Base-by-base conservation (phyloP, 257 asterid species). In the Solanum raphanifolium region DNA sequence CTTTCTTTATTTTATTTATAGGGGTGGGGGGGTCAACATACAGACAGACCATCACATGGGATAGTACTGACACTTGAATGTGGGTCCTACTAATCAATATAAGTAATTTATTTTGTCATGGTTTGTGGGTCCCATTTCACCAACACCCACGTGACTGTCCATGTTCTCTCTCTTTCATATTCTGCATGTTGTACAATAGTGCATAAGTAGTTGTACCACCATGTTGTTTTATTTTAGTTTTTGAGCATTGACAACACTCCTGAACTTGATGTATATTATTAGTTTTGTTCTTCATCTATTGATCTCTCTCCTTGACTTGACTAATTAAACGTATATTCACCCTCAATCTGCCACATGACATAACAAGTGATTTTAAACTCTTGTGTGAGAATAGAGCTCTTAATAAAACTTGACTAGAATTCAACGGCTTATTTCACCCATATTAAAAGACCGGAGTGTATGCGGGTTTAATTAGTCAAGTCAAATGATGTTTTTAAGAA, bases 21-120 rank as follows among this genome's bases (percentile, higher is more conserved):
- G n/a, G 65, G 41, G 38, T 27, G 3, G 38, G 76, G 31, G 13
- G 72, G 69, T 83, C 43, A 83, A n/a, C 66, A 83, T 52, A 32
- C 41, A 73, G 29, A 81, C 88, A 73, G 34, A 35, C 15, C 83
- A 73, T 74, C 88, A 87, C 88, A 87, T 87, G 88, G 88, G 86
- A 39, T 58, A 29, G 78, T 60, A 34, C 73, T 68, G 83, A 23
- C 38, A 41, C n/a, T 86, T 75, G 86, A 25, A 18, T 78, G 75
- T 87, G 81, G 88, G 48, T 11, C 88, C 88, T 16, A 76, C 20
- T n/a, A 12, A 58, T 71, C 69, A 38, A 87, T 81, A 20, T 35
- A 10, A 35, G 32, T 39, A 68, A 13, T 46, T 18, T 81, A 27
- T 27, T 66, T 46, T 43, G 85, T 81, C 68, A 81, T 81, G 27